Base-by-base conservation (phyloP, 768 basidiomycete genomes). In the Flagelloscypha sp. region DNA sequence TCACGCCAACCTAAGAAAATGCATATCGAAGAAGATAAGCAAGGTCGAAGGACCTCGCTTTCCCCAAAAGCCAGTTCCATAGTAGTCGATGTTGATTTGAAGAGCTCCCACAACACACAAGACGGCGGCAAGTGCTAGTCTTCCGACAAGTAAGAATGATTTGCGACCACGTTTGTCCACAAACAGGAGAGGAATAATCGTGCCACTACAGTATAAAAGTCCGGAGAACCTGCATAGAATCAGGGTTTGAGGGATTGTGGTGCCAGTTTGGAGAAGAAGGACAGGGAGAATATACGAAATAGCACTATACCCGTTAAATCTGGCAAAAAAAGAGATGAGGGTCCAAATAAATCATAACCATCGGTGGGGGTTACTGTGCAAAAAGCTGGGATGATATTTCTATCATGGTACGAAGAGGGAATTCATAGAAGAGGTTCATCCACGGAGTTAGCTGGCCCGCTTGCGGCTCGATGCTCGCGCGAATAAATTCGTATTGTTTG, bases 201-300 rank as follows among this genome's bases (percentile, higher is more conserved):
- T 70, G 19, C 64, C 73, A 12, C 59, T 52, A 40, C 66, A 70
- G 33, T 69, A 73, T 12, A 74, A 44, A 12, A 73, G 37, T 11
- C 69, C 62, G 38, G 68, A 69, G 15, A 62, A 60, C 19, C 65
- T 63, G 2, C 70, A 61, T 41, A 63, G 72, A 32, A 72, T 57
- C 29, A 72, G 49, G 7, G 69, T 61, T 6, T 54, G 59, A 17
- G 59, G 49, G 25, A 63, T 53, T 16, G 54, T 55, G 54, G 73
- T 72, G 9, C 73, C 70, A 2, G 71, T 66, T 15, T 68, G 63
- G 4, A 65, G 62, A 40, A 74, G 55, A 40, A 66, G 71, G 39
- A 65, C 65, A 7, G 74, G 74, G 8, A 77, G 57, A 48, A 71
- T 75, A 46, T 76, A 77, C 17, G 76, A 57, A 33, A 79, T 66